These are phyloP conservation scores for Phytophthora idaei DNA, from an alignment of 352 stramenopile species.

Conservation along the genomic window DNA sequence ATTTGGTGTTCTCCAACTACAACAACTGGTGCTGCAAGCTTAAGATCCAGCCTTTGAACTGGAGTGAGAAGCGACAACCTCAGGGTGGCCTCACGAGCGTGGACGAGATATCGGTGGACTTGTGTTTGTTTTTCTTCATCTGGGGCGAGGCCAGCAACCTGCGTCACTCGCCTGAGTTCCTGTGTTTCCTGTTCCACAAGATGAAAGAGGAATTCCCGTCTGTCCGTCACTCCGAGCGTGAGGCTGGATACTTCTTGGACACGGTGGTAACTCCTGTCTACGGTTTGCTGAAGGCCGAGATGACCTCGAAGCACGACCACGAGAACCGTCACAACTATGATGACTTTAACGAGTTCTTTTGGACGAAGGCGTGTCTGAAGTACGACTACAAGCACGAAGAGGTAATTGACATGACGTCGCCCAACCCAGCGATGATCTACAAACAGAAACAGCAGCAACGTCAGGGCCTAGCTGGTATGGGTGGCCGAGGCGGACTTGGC, in stretches of 20 bases:
- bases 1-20: conserved; percentile 89
- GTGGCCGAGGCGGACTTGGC: conserved; percentile 25
- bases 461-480: conserved; percentile 38
- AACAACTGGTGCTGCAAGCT: conserved; percentile 89
- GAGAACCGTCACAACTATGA: conserved; percentile 97
- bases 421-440: conserved; percentile 59
- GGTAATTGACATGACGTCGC: conserved; percentile 72
- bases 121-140: conserved; percentile 98
- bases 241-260: conserved; percentile 97
- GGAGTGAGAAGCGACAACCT: conserved; percentile 64
- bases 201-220: conserved; percentile 88
- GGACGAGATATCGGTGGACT: conserved; percentile 87
- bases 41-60: conserved; percentile 70
- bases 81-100: conserved; percentile 87
- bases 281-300: conserved; percentile 77
- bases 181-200: conserved; percentile 99
- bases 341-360: conserved; percentile 99
- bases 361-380: conserved; percentile 94
- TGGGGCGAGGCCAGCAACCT: conserved; percentile 99
- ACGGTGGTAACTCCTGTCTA: conserved; percentile 98
- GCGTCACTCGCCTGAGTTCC: conserved; percentile 97
- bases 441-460: conserved; percentile 60
- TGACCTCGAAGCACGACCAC: conserved; percentile 93
- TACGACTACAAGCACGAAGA: conserved; percentile 94
- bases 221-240: conserved; percentile 68